Evolutionary conservation across 148 eudicot genomes (phyloP).

Genomic region (Rhododendron ovatum): DNA sequence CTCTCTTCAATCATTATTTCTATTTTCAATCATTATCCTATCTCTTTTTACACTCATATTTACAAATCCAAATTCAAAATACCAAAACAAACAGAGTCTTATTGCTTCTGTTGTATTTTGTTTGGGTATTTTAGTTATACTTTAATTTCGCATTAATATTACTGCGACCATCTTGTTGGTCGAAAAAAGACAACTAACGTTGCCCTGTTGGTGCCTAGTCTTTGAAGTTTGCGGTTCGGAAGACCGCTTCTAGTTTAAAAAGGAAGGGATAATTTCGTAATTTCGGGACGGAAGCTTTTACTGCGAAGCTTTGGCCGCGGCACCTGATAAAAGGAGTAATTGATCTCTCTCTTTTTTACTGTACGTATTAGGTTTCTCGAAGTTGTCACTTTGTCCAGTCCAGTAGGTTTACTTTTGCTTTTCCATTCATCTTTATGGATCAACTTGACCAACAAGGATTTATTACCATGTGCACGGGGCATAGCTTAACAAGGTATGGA

Average conservation of each 20-base stretch:
- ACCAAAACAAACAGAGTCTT: no score
- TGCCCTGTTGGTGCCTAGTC: neutral
- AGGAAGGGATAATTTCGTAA: neutral
- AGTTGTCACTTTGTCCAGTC: neutral
- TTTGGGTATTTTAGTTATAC: no score
- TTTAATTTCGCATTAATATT: no score
- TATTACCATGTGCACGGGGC: neutral
- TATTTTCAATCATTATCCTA: no score
- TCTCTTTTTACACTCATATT: no score
- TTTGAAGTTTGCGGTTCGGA: neutral
- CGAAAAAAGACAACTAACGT: no score
- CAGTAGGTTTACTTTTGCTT: neutral
- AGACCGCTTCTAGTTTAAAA: neutral
- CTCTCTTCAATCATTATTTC: no score
- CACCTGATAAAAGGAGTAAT: neutral
- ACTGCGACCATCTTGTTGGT: no score
- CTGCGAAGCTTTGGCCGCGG: neutral
- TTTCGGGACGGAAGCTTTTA: neutral
- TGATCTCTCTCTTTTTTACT: neutral
- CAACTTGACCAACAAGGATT: neutral
- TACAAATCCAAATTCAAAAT: no score
- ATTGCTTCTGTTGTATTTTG: no score
- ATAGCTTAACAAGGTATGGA: neutral
- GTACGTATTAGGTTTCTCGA: neutral
- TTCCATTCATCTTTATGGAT: neutral